phyloP scores from a whole-genome alignment of 805 yeast species.

The Metschnikowia peoriensis region DNA sequence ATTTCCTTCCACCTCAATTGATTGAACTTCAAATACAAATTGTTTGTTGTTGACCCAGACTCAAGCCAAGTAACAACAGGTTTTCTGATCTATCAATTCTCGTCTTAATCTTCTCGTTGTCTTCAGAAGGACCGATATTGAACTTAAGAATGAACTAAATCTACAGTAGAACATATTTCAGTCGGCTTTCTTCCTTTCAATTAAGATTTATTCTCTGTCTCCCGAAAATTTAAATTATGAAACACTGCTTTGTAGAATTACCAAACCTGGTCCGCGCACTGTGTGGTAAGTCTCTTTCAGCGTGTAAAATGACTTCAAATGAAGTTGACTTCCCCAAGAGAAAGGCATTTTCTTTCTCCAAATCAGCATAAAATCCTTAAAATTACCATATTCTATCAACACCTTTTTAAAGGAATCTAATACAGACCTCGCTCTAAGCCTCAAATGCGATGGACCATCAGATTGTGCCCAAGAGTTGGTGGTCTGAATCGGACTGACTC shows the following conservation, averaged over 20 bases:
- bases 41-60: too few relatives aligned
- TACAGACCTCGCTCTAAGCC: neutral
- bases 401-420: neutral
- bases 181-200: neutral
- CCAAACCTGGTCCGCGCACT: conserved; percentile 3
- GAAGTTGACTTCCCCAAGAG: neutral
- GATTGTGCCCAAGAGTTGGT: neutral
- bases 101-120: too few relatives aligned
- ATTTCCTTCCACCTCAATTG: too few relatives aligned
- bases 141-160: too few relatives aligned
- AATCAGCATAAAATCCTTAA: neutral
- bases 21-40: too few relatives aligned
- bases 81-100: too few relatives aligned
- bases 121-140: too few relatives aligned
- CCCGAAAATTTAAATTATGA: neutral
- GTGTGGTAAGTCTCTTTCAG: neutral
- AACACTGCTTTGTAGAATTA: conserved; percentile 1
- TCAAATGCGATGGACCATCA: neutral
- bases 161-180: neutral
- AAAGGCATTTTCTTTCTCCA: neutral
- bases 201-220: neutral
- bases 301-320: neutral
- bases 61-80: too few relatives aligned
- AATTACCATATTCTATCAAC: neutral
- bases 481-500: neutral